Conservation (phyloP, 768 basidiomycete genomes). For the Phallus indusiatus region DNA sequence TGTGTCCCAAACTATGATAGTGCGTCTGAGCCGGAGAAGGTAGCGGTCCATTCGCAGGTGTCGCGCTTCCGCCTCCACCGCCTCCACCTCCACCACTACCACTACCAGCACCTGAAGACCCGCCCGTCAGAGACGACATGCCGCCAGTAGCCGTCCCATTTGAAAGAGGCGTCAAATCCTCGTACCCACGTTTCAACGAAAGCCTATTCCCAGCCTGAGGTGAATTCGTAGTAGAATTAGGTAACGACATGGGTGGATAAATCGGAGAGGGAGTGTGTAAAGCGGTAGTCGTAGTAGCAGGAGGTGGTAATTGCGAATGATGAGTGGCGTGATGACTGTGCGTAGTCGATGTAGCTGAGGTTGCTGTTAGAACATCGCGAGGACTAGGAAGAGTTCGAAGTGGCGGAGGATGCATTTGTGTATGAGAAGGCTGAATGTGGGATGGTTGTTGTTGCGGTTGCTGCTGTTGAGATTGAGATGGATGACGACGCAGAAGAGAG, state of each 20-base stretch:
- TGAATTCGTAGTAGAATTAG: conserved; percentile 5
- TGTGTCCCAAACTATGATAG: conserved; percentile 1
- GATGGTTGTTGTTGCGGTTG: conserved; percentile 1
- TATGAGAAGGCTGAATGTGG: background rate
- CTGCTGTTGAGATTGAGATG: conserved; percentile 2
- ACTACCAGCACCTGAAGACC: background rate
- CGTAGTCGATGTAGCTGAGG: background rate
- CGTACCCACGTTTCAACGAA: background rate
- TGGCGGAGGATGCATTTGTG: background rate
- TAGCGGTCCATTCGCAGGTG: background rate
- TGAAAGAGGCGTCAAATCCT: background rate
- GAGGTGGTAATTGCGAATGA: background rate
- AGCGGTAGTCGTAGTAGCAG: background rate
- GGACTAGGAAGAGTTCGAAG: background rate
- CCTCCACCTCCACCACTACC: no score
- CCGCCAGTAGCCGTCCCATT: background rate
- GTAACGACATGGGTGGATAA: conserved; percentile 3
- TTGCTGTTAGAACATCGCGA: background rate
- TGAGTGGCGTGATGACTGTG: background rate
- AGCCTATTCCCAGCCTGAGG: conserved; percentile 5
- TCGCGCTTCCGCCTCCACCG: background rate
- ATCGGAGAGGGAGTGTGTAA: conserved; percentile 7
- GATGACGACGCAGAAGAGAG: background rate
- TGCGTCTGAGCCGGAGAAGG: conserved; percentile 6
- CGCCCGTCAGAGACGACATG: background rate